Conservation (phyloP, 306 rosid genomes). For the Oxytropis ochrocephala region DNA sequence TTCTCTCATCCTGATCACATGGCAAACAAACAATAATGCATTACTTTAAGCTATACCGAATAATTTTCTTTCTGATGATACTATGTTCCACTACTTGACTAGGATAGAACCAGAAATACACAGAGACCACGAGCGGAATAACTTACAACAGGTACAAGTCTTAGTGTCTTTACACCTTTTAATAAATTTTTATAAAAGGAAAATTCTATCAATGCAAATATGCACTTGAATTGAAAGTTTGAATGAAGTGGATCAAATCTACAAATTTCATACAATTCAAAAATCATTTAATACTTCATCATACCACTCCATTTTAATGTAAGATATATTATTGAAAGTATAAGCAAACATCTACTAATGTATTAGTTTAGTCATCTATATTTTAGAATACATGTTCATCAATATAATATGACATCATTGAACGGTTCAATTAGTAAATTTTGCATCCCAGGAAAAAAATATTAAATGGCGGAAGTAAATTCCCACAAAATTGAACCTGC, state of each 20-base stretch:
- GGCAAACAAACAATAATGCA: neutral
- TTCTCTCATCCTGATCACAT: neutral
- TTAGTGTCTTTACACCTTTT: neutral
- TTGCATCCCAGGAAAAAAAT: neutral
- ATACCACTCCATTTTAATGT: neutral
- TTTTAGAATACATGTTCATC: neutral
- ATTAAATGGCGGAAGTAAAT: neutral
- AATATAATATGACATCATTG: neutral
- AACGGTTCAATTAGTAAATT: neutral
- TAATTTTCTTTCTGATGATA: neutral
- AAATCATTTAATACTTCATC: neutral
- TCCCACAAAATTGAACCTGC: constrained; percentile 58
- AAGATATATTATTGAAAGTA: neutral
- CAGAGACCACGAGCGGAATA: neutral
- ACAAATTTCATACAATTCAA: neutral
- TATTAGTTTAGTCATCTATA: neutral
- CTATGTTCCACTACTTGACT: neutral
- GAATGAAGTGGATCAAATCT: neutral
- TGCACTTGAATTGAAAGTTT: neutral
- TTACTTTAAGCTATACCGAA: neutral
- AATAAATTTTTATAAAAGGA: neutral
- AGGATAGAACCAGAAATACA: neutral
- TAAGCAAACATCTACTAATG: neutral
- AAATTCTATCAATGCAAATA: neutral
- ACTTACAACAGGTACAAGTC: neutral